Base-by-base conservation (phyloP, 805 yeast species). In the Candida takata region DNA sequence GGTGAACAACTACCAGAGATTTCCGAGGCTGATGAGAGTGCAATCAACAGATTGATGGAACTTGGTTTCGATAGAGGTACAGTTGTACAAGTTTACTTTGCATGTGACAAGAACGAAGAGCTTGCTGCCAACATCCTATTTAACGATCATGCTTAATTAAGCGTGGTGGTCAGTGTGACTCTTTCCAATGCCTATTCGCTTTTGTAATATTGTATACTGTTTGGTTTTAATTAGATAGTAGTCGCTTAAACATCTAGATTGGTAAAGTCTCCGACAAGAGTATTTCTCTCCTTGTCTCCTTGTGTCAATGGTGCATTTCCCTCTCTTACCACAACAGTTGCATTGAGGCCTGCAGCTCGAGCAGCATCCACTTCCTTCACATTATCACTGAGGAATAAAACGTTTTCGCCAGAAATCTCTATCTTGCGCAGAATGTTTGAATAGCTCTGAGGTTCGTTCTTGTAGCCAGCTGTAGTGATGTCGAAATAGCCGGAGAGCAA, bases 21-120 rank as follows among this genome's bases (percentile, higher is more conserved):
- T 39, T 74, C 95, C 7, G 78, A 74, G 38, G 92, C 79, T 49
- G 98, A 92, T 55, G 81, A 83, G 54, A 84, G 71, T 42, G 95
- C 97, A n/a, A 84, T 92, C 45, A 70, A 72, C 44, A 76, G 98
- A 56, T 70, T 92, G 46, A 82, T 95, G 58, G 97, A 84, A 60
- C 70, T 92, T 46, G 98, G 98, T 0, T 92, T 92, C 52, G 95
- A 86, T 47, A 74, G 95, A 48, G 72, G 79, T 48, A 66, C 82
- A 38, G 98, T 84, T 30, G 76, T 87, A 42, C 95, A 88, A 65
- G 95, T 94, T 21, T 92, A 85, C 65, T 79, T 92, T 71, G 97
- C 97, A 28, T 92, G 98, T 62, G 98, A 92, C 54, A 90, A 87
- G 65, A 86, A 92, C 62, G 98, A 92, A 65, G 96, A 90, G 66